These are phyloP conservation scores for Picochlorum sp. DNA, from an alignment of 139 green algal genomes.

Conservation along the genomic window DNA sequence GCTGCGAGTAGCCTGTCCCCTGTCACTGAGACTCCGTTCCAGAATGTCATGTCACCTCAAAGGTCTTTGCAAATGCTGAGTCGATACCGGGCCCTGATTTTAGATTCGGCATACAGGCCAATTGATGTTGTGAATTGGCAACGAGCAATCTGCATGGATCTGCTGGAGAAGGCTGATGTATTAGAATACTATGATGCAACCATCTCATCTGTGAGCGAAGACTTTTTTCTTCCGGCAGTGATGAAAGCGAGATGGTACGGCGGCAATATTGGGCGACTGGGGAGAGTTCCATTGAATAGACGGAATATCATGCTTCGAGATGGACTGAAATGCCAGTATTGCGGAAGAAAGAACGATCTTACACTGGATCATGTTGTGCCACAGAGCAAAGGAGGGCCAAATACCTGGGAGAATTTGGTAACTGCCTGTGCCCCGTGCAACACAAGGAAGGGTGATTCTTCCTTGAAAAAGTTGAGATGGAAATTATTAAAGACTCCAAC, in stretches of 20 bases:
- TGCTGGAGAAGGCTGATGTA: slow-evolving; percentile 43
- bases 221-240: slow-evolving; percentile 20
- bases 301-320: slow-evolving; percentile 42
- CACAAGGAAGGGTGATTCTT: slow-evolving; percentile 37
- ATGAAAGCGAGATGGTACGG: slow-evolving; percentile 9
- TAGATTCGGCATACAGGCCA: slow-evolving; percentile 44
- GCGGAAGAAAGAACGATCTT: slow-evolving; percentile 17
- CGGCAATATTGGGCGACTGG: background rate
- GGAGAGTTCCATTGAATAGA: slow-evolving; percentile 23
- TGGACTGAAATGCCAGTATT: slow-evolving; percentile 37
- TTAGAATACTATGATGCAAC: slow-evolving; percentile 47
- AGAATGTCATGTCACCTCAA: no score
- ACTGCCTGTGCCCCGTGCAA: slow-evolving; percentile 49
- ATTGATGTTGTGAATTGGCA: slow-evolving; percentile 48
- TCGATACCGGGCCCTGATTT: slow-evolving; percentile 35
- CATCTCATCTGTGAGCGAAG: background rate
- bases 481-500: slow-evolving; percentile 19
- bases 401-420: slow-evolving; percentile 43
- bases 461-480: slow-evolving; percentile 40
- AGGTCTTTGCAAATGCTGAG: no score
- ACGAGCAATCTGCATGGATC: slow-evolving; percentile 37
- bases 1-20: no score
- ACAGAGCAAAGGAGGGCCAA: slow-evolving; percentile 23
- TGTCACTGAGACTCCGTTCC: no score
- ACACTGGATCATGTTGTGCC: slow-evolving; percentile 44